These are phyloP conservation scores for Serendipita sp. DNA, from an alignment of 768 basidiomycete species.

Conservation along the genomic window DNA sequence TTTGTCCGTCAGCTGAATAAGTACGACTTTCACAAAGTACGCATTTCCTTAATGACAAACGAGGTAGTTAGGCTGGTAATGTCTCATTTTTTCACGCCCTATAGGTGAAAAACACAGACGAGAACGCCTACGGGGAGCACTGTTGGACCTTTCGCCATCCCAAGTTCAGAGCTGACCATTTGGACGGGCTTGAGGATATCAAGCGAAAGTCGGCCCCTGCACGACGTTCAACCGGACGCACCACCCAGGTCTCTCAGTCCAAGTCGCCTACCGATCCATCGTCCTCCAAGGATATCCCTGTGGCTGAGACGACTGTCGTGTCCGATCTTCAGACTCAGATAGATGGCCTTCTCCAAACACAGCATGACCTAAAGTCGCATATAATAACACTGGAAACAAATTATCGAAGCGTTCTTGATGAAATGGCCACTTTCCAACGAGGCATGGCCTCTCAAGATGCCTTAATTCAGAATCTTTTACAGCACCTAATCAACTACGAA, in stretches of 20 bases:
- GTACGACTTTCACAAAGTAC: slow-evolving; percentile 87
- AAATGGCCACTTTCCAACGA: slow-evolving; percentile 56
- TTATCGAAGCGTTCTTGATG: slow-evolving; percentile 50
- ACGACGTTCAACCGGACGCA: not conserved
- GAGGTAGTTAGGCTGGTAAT: too few relatives aligned
- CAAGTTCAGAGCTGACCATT: slow-evolving; percentile 38
- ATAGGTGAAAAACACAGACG: slow-evolving; percentile 66
- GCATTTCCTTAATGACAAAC: slow-evolving; percentile 4
- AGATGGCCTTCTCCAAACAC: slow-evolving; percentile 28
- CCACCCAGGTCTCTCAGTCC: not conserved
- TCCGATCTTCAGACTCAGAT: slow-evolving; percentile 32
- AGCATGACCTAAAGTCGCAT: slow-evolving; percentile 36
- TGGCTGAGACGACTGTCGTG: slow-evolving; percentile 12
- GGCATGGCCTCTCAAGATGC: slow-evolving; percentile 74
- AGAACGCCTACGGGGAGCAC: slow-evolving; percentile 50
- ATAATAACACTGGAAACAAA: slow-evolving; percentile 42
- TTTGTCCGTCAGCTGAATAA: slow-evolving; percentile 92
- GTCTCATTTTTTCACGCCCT: not conserved
- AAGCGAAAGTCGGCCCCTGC: slow-evolving; percentile 19
- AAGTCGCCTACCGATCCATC: slow-evolving; percentile 14
- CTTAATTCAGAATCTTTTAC: slow-evolving; percentile 63
- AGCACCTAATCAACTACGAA: slow-evolving; percentile 63
- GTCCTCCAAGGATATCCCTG: not conserved
- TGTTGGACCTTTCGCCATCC: slow-evolving; percentile 39
- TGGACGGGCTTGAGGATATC: slow-evolving; percentile 43